These are phyloP conservation scores for Suillus spraguei DNA, from an alignment of 768 basidiomycete genomes.

Conservation along the genomic window DNA sequence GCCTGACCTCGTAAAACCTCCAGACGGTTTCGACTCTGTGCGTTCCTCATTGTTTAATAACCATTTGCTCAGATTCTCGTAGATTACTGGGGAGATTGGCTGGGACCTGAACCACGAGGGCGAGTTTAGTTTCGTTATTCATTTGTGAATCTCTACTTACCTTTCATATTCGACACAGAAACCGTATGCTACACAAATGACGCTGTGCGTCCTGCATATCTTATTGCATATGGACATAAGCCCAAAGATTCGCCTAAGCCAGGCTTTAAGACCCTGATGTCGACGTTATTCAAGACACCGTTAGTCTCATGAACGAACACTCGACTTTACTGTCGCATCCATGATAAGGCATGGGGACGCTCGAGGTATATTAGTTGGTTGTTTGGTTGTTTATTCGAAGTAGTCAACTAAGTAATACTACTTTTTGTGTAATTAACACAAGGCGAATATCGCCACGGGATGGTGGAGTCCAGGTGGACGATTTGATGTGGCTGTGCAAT, in stretches of 20 bases:
- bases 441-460: not conserved
- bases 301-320: conserved; percentile 24
- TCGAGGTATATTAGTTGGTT: conserved; percentile 13
- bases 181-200: conserved; percentile 69
- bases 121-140: conserved; percentile 14
- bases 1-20: conserved; percentile 49
- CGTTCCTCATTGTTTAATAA: conserved; percentile 13
- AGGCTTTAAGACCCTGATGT: conserved; percentile 30
- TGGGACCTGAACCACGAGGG: conserved; percentile 63
- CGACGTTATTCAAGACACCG: conserved; percentile 34
- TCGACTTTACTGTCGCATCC: not conserved
- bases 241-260: conserved; percentile 15
- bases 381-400: conserved; percentile 16
- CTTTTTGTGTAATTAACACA: not conserved
- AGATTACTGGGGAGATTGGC: conserved; percentile 69
- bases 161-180: conserved; percentile 34
- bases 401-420: conserved; percentile 13
- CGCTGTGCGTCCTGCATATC: conserved; percentile 66
- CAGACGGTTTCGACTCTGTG: conserved; percentile 64
- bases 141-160: not conserved
- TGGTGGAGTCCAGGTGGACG: not conserved
- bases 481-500: conserved; percentile 1
- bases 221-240: conserved; percentile 58
- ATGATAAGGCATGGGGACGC: not conserved
- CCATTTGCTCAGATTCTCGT: conserved; percentile 10